Evolutionary conservation across 2,329 filamentous ascomycete species (phyloP).

Genomic region (Curvularia spicifera): DNA sequence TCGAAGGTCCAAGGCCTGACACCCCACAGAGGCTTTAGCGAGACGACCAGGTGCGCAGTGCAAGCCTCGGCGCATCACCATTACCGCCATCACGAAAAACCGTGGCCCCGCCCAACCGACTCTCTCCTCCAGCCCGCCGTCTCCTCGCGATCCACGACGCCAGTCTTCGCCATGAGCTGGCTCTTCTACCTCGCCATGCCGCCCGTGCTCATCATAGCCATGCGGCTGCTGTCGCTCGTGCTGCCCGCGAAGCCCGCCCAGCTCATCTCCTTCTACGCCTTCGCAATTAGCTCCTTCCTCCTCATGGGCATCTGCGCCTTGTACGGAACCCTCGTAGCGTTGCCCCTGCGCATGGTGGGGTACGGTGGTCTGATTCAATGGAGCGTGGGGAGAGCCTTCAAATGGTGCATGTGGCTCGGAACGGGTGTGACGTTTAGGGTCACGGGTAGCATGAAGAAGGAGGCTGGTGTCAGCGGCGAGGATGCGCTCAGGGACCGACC

Average conservation of each 20-base stretch:
- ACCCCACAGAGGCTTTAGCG: constrained; percentile 20
- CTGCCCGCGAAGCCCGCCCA: constrained; percentile 40
- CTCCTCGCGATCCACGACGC: constrained; percentile 4
- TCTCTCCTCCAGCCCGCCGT: background rate
- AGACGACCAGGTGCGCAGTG: constrained; percentile 3
- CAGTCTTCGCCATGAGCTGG: constrained; percentile 37
- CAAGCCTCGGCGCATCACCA: constrained; percentile 28
- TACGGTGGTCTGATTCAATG: constrained; percentile 83
- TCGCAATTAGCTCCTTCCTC: constrained; percentile 58
- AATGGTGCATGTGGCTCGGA: constrained; percentile 74
- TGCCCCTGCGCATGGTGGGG: constrained; percentile 73
- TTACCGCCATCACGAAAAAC: constrained; percentile 25
- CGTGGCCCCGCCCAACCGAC: constrained; percentile 11
- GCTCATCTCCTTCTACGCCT: constrained; percentile 68
- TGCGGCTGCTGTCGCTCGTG: constrained; percentile 37
- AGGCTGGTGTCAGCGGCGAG: constrained; percentile 40
- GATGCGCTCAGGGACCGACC: constrained; percentile 62
- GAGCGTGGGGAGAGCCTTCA: constrained; percentile 79
- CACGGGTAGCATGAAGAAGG: constrained; percentile 51
- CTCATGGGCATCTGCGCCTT: constrained; percentile 55
- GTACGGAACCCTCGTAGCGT: constrained; percentile 78
- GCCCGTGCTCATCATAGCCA: constrained; percentile 36
- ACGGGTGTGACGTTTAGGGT: constrained; percentile 81
- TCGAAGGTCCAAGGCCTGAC: background rate
- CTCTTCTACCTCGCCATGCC: constrained; percentile 40